Conservation (phyloP, 2,329 filamentous ascomycete genomes). For the Aschersonia sp. region DNA sequence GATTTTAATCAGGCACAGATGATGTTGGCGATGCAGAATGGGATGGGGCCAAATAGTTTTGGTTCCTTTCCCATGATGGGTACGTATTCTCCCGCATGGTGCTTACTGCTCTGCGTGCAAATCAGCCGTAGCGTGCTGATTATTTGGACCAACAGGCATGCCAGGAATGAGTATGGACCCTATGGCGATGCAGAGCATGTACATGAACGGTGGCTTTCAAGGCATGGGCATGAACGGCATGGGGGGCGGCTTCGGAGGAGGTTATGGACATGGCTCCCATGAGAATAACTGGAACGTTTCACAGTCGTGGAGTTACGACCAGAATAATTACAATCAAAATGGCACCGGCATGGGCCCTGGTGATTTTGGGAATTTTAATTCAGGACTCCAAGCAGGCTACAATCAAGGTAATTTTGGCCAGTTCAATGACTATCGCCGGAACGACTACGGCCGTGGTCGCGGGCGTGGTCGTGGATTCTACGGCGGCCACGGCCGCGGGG, state of each 20-base stretch:
- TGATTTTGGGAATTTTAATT: conserved; percentile 69
- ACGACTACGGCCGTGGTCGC: conserved; percentile 52
- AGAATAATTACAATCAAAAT: conserved; percentile 86
- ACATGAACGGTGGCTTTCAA: conserved; percentile 68
- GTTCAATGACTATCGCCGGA: conserved; percentile 63
- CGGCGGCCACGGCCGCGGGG: conserved; percentile 40
- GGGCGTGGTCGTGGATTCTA: conserved; percentile 51
- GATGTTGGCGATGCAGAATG: conserved; percentile 66
- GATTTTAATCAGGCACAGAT: conserved; percentile 68
- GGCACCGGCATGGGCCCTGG: conserved; percentile 65
- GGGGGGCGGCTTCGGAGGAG: conserved; percentile 54
- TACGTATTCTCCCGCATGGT: conserved; percentile 33
- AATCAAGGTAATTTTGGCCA: conserved; percentile 75
- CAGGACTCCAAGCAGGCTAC: conserved; percentile 64
- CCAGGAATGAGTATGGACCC: conserved; percentile 75
- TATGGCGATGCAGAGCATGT: conserved; percentile 59
- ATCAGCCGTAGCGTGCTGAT: conserved; percentile 12
- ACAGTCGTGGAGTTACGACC: conserved; percentile 70
- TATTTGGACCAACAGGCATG: conserved; percentile 42
- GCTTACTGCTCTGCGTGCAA: not conserved
- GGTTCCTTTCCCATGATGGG: conserved; percentile 69
- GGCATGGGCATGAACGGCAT: conserved; percentile 68
- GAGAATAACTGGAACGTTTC: conserved; percentile 71
- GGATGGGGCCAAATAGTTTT: conserved; percentile 42
- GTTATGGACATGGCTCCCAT: conserved; percentile 48